phyloP scores from a whole-genome alignment of 1,284 basidiomycete genomes.

The Naganishia cerealis region DNA sequence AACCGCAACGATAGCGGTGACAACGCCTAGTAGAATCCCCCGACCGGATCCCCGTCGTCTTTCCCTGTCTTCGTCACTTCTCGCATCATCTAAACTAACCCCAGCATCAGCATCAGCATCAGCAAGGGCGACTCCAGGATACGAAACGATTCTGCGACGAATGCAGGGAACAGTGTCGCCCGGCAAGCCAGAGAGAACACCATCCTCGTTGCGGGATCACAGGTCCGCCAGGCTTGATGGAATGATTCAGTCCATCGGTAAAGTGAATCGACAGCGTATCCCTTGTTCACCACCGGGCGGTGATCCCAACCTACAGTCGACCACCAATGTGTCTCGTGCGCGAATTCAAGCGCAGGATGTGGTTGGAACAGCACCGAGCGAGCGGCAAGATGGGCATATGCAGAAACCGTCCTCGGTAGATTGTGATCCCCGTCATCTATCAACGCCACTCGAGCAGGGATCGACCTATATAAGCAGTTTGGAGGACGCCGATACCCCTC shows the following conservation, averaged over 20 bases:
- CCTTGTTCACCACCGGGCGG: too few relatives aligned
- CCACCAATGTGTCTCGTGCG: background rate
- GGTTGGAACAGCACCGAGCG: background rate
- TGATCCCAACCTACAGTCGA: background rate
- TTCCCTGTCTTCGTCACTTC: background rate
- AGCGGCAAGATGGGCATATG: background rate
- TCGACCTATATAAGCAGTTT: background rate
- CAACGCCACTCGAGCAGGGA: background rate
- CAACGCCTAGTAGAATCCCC: slow-evolving; percentile 5
- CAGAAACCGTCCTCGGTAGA: background rate
- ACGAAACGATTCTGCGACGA: too few relatives aligned
- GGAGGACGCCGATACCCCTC: background rate
- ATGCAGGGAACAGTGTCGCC: too few relatives aligned
- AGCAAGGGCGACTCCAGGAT: too few relatives aligned
- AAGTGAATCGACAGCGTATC: too few relatives aligned
- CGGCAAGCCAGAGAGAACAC: too few relatives aligned
- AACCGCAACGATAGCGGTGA: background rate
- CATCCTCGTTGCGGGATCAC: too few relatives aligned
- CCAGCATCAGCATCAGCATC: background rate
- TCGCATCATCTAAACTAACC: background rate
- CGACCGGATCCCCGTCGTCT: background rate
- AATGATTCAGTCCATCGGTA: too few relatives aligned
- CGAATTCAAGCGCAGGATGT: background rate
- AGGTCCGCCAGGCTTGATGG: too few relatives aligned
- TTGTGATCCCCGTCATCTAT: background rate